Percentiles rank a stretch among this genome's conserved stretches.
phyloP scores from a whole-genome alignment of 2,329 filamentous ascomycete genomes.

The Mollisiaceae sp. region DNA sequence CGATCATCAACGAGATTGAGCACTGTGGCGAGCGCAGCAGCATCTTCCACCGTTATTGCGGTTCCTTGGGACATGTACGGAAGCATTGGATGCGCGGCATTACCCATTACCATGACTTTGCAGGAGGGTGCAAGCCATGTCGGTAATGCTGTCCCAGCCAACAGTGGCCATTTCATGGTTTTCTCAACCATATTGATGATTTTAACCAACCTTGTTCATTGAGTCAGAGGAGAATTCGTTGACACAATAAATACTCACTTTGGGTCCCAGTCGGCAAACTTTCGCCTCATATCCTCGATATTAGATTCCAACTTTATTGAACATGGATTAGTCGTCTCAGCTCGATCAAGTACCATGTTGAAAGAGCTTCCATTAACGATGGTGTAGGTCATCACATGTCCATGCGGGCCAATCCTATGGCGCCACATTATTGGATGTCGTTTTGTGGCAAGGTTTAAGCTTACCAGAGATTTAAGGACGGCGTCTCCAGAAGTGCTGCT shows the following conservation, averaged over 20 bases:
- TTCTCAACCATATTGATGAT: slow-evolving; percentile 26
- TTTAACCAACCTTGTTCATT: slow-evolving; percentile 13
- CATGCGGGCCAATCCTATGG: slow-evolving; percentile 32
- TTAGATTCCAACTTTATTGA: slow-evolving; percentile 40
- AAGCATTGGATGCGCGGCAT: slow-evolving; percentile 37
- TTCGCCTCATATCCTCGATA: slow-evolving; percentile 28
- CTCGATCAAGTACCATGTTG: slow-evolving; percentile 38
- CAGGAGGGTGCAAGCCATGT: slow-evolving; percentile 35
- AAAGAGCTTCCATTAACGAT: slow-evolving; percentile 35
- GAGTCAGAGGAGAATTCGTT: not conserved
- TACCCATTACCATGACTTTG: slow-evolving; percentile 23
- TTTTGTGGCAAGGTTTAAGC: no score
- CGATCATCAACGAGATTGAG: slow-evolving; percentile 51
- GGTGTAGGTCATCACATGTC: slow-evolving; percentile 42
- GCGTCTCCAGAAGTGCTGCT: slow-evolving; percentile 47
- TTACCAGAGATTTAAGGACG: slow-evolving; percentile 42
- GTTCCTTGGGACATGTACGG: slow-evolving; percentile 69
- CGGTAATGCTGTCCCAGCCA: slow-evolving; percentile 5
- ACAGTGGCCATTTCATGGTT: slow-evolving; percentile 27
- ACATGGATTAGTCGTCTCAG: slow-evolving; percentile 40
- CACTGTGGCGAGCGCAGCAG: slow-evolving; percentile 58
- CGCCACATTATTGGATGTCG: no score
- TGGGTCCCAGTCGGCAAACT: slow-evolving; percentile 26
- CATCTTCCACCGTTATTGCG: slow-evolving; percentile 69
- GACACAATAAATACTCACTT: not conserved